Conservation (phyloP, 2,329 filamentous ascomycete genomes). For the Paracorniculantispora psalliotae region DNA sequence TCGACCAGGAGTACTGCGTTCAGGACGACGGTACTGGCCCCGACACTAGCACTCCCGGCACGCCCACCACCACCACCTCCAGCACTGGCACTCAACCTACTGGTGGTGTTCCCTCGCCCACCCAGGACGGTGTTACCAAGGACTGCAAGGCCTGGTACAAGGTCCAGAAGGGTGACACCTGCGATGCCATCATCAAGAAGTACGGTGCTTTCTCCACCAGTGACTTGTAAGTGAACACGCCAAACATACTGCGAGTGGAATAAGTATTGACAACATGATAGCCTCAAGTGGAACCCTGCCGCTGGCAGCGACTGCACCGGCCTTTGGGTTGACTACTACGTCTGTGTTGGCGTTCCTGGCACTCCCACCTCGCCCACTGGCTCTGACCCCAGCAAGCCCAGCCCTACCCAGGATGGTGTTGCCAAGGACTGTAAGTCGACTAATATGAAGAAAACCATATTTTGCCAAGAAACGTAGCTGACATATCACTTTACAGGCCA, state of each 20-base stretch:
- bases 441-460: background rate
- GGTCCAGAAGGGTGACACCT: conserved; percentile 13
- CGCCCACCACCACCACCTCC: background rate
- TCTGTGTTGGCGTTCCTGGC: conserved; percentile 7
- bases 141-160: conserved; percentile 15
- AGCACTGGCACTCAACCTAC: background rate
- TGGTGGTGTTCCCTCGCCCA: conserved; percentile 2
- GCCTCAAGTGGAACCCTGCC: conserved; percentile 25
- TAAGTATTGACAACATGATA: background rate
- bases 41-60: background rate
- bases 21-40: background rate
- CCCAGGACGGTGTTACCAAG: conserved; percentile 6
- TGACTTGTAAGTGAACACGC: conserved; percentile 1
- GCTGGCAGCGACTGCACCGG: conserved; percentile 5
- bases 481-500: background rate
- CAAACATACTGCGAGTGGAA: background rate
- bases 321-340: conserved; percentile 7
- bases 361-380: conserved; percentile 6
- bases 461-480: background rate
- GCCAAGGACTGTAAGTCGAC: conserved; percentile 6
- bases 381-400: conserved; percentile 3
- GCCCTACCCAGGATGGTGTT: conserved; percentile 9
- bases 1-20: conserved; percentile 18
- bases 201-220: conserved; percentile 26
- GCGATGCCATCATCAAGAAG: conserved; percentile 13